A percentile compares a stretch with the other conserved stretches of the same genome.
phyloP scores from a whole-genome alignment of 768 basidiomycete genomes.

The Kwoniella newhampshirensis region DNA sequence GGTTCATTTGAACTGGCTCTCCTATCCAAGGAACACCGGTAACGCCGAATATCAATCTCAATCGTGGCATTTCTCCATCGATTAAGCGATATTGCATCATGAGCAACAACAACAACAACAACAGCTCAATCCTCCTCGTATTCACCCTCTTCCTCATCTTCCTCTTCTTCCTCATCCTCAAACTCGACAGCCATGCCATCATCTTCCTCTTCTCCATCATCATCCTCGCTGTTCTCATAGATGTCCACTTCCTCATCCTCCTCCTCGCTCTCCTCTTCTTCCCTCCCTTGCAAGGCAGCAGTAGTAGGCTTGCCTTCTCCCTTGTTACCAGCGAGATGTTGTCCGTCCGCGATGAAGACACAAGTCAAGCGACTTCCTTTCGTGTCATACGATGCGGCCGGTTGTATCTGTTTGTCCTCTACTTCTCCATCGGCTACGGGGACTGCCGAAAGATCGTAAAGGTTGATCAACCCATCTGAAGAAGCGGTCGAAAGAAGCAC shows the following conservation, averaged over 20 bases:
- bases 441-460: conserved; percentile 47
- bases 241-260: conserved; percentile 29
- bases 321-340: conserved; percentile 54
- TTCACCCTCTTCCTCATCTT: conserved; percentile 38
- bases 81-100: not conserved
- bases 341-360: conserved; percentile 51
- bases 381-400: conserved; percentile 72
- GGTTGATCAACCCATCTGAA: conserved; percentile 73
- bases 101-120: not conserved
- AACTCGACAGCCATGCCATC: conserved; percentile 23
- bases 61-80: conserved; percentile 10
- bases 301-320: conserved; percentile 58
- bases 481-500: conserved; percentile 71
- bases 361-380: conserved; percentile 85
- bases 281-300: conserved; percentile 50
- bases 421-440: not conserved
- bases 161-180: conserved; percentile 34
- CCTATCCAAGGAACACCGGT: conserved; percentile 13
- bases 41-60: not conserved
- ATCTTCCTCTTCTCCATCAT: conserved; percentile 23
- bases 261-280: conserved; percentile 46
- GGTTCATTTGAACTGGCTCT: too few species aligned
- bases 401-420: conserved; percentile 54
- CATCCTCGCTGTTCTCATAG: conserved; percentile 25
- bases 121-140: conserved; percentile 25